Base-by-base conservation (phyloP, 2,329 filamentous ascomycete genomes). In the Xylariaceae sp. region DNA sequence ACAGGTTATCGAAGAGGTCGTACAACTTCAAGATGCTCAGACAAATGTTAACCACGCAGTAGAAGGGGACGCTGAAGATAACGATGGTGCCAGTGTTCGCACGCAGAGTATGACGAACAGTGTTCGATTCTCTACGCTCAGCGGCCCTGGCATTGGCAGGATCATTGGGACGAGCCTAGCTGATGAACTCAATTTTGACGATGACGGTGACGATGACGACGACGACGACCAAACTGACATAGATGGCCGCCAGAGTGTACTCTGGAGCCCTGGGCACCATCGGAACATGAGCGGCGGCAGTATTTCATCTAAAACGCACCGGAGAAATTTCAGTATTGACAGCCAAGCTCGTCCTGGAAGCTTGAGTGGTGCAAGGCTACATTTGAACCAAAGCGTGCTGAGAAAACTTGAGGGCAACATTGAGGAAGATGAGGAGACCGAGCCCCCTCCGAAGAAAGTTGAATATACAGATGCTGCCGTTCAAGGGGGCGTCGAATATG, bases 171-270 rank as follows among this genome's bases (percentile, higher is more conserved):
- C 90, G 55, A 95, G 87, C 58, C 77, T 99, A 39, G 94, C 94
- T 0, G 92, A 97, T 63, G 94, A 99, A 72, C 79, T 99, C 51
- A 86, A 89, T 57, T 88, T 96, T 57, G 89, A 92, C 53, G 87
- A 88, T 56, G 88, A 92, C n/a, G n/a, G n/a, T n/a, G n/a, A n/a
- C n/a, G n/a, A n/a, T n/a, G n/a, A n/a, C n/a, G n/a, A n/a, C n/a
- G n/a, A n/a, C 52, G 89, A 92, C 30, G 78, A 82, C 51, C 76
- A 88, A 58, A 86, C 87, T 34, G 85, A 92, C 58, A 80, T 86
- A 42, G 87, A 89, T 47, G 85, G 85, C 1, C 81, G 84, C 36
- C 80, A 85, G 52, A 87, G 82, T 57, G 76, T 77, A 15, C 63
- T 84, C 46, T 85, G 83, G 2, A 71, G 73, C 53, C 64, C 70